Percentiles rank a stretch among this genome's conserved stretches.
phyloP scores from a whole-genome alignment of 2,329 filamentous ascomycete genomes.

The Didymella sp. region DNA sequence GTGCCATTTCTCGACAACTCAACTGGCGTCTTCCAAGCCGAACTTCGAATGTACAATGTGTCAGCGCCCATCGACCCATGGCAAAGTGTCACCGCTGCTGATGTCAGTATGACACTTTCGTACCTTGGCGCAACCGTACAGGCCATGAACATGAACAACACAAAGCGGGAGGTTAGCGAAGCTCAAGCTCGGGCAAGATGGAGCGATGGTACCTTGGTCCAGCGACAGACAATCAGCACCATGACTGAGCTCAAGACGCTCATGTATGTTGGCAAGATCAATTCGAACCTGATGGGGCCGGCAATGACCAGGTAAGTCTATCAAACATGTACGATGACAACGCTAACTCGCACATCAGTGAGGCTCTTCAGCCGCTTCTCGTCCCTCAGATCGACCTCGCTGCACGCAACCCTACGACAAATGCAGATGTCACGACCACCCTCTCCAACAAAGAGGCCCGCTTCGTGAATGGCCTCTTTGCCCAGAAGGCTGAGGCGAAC shows the following conservation, averaged over 20 bases:
- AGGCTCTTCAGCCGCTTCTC: constrained; percentile 67
- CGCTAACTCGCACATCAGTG: constrained; percentile 51
- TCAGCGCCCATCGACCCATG: constrained; percentile 62
- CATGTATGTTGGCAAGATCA: constrained; percentile 73
- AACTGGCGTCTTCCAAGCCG: constrained; percentile 76
- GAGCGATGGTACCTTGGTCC: constrained; percentile 36
- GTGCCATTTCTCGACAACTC: constrained; percentile 71
- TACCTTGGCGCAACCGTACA: constrained; percentile 54
- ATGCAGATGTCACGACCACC: constrained; percentile 64
- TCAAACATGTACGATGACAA: not conserved
- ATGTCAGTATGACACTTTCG: constrained; percentile 52
- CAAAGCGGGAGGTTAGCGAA: constrained; percentile 41
- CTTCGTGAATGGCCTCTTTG: constrained; percentile 75
- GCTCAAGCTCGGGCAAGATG: constrained; percentile 25
- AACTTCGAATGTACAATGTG: constrained; percentile 76
- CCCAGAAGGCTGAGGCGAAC: constrained; percentile 57
- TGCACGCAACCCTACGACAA: constrained; percentile 58
- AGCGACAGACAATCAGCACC: constrained; percentile 36
- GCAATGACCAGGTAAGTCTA: constrained; percentile 67
- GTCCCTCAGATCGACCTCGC: constrained; percentile 73
- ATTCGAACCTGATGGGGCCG: constrained; percentile 61
- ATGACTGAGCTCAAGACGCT: constrained; percentile 64
- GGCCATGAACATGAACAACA: constrained; percentile 44
- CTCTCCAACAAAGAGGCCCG: constrained; percentile 74
- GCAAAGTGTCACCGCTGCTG: constrained; percentile 49